These are phyloP conservation scores for Fusarium napiforme DNA, from an alignment of 2,329 filamentous ascomycete genomes.

Conservation along the genomic window DNA sequence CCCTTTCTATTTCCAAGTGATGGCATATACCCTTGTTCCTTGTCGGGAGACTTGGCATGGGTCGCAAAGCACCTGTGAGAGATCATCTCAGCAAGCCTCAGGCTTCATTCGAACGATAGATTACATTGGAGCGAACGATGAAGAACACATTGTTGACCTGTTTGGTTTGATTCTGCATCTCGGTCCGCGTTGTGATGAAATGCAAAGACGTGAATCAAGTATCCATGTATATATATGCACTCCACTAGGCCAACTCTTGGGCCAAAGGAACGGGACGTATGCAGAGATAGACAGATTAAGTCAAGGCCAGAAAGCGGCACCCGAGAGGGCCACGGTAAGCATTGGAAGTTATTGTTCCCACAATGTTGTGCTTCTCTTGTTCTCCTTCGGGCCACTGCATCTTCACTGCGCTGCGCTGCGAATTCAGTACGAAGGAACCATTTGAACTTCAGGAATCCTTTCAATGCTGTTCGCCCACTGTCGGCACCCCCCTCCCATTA, in stretches of 20 bases:
- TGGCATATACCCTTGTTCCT: conserved; percentile 16
- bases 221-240: conserved; percentile 1
- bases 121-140: neutral
- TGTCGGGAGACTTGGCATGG: conserved; percentile 35
- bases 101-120: neutral
- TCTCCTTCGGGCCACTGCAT: neutral
- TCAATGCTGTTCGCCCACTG: conserved; percentile 14
- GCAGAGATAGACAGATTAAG: conserved; percentile 24
- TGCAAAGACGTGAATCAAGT: conserved; percentile 26
- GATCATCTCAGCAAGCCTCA: neutral
- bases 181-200: conserved; percentile 20
- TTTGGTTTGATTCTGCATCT: conserved; percentile 11
- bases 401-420: neutral
- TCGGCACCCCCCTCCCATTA: conserved; percentile 22
- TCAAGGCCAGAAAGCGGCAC: conserved; percentile 9
- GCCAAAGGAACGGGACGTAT: conserved; percentile 35
- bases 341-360: conserved; percentile 6
- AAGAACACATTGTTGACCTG: neutral
- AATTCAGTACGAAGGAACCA: conserved; percentile 1
- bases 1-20: conserved; percentile 16
- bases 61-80: neutral
- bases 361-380: neutral
- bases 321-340: neutral
- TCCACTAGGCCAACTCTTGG: conserved; percentile 40
- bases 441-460: conserved; percentile 16